phyloP scores from a whole-genome alignment of 805 yeast species.

The Debaryomyces castellii region DNA sequence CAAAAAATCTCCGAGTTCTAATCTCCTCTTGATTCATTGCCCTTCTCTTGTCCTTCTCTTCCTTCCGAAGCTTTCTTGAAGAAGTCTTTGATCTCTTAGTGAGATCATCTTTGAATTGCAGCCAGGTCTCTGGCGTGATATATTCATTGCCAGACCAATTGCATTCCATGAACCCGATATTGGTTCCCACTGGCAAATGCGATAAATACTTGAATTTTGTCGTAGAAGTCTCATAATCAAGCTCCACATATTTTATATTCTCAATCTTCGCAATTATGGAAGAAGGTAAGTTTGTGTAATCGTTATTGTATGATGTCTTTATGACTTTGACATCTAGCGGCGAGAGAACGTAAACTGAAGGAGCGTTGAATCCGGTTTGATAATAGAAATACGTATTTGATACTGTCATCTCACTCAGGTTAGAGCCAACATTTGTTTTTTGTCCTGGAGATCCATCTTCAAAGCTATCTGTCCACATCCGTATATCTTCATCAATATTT shows the following conservation, averaged over 20 bases:
- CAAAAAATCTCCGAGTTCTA: conserved; percentile 57
- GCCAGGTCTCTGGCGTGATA: conserved; percentile 34
- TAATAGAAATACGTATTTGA: conserved; percentile 63
- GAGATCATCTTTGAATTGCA: conserved; percentile 54
- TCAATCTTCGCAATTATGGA: conserved; percentile 62
- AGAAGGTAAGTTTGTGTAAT: conserved; percentile 68
- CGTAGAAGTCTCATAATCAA: conserved; percentile 57
- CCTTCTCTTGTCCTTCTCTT: conserved; percentile 57
- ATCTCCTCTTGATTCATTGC: conserved; percentile 61
- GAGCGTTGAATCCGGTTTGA: conserved; percentile 70
- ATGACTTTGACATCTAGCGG: conserved; percentile 79
- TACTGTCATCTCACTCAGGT: not conserved
- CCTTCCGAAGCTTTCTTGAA: conserved; percentile 49
- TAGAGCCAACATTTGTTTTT: not conserved
- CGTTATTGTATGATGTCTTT: conserved; percentile 53
- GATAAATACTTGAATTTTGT: conserved; percentile 70
- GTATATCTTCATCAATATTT: conserved; percentile 50
- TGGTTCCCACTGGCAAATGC: conserved; percentile 84
- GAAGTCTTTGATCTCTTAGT: conserved; percentile 54
- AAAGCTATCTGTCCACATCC: conserved; percentile 33
- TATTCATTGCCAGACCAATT: conserved; percentile 60
- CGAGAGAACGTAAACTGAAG: conserved; percentile 64
- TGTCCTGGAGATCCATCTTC: too few species aligned
- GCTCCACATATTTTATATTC: conserved; percentile 63
- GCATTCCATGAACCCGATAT: conserved; percentile 79